These are phyloP conservation scores for Magnaporthiopsis poae DNA, from an alignment of 2,329 filamentous ascomycete genomes.

Conservation along the genomic window DNA sequence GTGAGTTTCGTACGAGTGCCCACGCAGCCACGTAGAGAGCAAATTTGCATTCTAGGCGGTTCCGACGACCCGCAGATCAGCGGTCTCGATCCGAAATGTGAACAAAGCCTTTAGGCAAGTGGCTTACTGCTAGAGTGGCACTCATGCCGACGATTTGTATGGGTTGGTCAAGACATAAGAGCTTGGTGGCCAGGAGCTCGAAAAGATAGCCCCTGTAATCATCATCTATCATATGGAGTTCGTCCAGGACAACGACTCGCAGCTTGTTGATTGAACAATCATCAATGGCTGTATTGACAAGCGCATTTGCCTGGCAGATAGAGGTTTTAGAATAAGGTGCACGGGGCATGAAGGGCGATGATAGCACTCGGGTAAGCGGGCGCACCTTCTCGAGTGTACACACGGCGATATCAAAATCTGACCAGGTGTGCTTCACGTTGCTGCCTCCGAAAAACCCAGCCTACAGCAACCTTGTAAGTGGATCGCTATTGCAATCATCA, in stretches of 20 bases:
- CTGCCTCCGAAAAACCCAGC: conserved; percentile 66
- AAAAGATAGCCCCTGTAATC: conserved; percentile 65
- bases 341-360: conserved; percentile 8
- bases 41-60: conserved; percentile 55
- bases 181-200: conserved; percentile 63
- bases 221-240: conserved; percentile 75
- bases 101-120: neutral
- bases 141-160: conserved; percentile 73
- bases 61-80: neutral
- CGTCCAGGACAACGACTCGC: conserved; percentile 61
- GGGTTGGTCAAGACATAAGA: conserved; percentile 56
- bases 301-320: conserved; percentile 55
- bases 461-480: neutral
- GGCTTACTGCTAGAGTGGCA: conserved; percentile 59
- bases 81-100: neutral
- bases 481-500: neutral
- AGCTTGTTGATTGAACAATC: conserved; percentile 57
- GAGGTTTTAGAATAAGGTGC: conserved; percentile 7
- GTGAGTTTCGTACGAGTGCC: conserved; percentile 61
- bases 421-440: conserved; percentile 56
- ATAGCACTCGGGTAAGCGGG: neutral
- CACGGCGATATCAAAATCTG: conserved; percentile 66
- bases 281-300: conserved; percentile 64
- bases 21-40: conserved; percentile 60
- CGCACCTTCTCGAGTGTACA: conserved; percentile 69